These are phyloP conservation scores for Echria macrotheca DNA, from an alignment of 495 filamentous ascomycete genomes.

Conservation along the genomic window DNA sequence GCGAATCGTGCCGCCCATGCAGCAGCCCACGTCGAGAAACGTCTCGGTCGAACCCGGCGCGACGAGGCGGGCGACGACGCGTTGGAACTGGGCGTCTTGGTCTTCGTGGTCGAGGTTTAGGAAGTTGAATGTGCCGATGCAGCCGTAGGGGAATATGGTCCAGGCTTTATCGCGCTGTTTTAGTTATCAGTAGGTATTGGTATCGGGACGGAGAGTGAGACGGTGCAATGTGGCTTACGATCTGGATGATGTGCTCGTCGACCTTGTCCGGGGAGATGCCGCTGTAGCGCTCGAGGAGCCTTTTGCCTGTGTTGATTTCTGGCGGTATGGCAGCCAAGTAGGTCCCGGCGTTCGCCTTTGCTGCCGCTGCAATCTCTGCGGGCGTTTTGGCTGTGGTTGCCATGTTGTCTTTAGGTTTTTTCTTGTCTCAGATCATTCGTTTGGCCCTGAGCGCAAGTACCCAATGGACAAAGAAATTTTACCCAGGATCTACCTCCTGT, in stretches of 20 bases:
- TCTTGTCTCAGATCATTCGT: no score
- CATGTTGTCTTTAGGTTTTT: no score
- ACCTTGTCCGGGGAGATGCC: constrained; percentile 9
- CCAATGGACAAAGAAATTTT: no score
- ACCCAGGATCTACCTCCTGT: no score
- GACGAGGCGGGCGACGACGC: constrained; percentile 25
- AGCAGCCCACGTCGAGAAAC: constrained; percentile 45
- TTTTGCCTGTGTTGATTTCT: not conserved
- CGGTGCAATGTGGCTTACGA: not conserved
- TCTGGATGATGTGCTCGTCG: constrained; percentile 1
- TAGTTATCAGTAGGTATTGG: not conserved
- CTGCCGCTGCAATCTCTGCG: not conserved
- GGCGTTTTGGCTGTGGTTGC: not conserved
- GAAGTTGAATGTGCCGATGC: constrained; percentile 50
- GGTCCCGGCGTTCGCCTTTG: not conserved
- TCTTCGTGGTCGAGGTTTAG: constrained; percentile 38
- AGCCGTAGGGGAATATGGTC: constrained; percentile 46
- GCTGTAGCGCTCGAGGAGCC: constrained; percentile 12
- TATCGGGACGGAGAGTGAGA: not conserved
- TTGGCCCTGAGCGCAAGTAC: no score
- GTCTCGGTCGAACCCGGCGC: constrained; percentile 27
- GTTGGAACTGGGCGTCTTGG: constrained; percentile 3
- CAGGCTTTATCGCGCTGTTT: constrained; percentile 22
- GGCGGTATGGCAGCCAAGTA: not conserved
- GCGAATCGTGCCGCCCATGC: constrained; percentile 43